These are phyloP conservation scores for Talaromyces thailandensis DNA, from an alignment of 495 filamentous ascomycete species.

Conservation along the genomic window DNA sequence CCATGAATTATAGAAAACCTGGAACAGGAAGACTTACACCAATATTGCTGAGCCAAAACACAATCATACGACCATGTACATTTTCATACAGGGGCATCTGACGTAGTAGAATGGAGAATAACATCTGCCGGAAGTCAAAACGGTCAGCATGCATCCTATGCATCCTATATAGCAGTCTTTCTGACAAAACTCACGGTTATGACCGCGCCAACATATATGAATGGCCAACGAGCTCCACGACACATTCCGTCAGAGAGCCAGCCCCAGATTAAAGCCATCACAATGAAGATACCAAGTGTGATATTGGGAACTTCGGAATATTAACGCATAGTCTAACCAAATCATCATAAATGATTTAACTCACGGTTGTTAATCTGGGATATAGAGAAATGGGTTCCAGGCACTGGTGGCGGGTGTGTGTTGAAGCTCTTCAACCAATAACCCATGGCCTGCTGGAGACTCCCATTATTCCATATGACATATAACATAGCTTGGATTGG, in stretches of 20 bases:
- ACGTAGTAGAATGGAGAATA: conserved; percentile 20
- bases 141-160: background rate
- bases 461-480: conserved; percentile 18
- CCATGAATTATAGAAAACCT: background rate
- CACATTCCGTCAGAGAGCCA: conserved; percentile 26
- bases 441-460: conserved; percentile 14
- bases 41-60: conserved; percentile 18
- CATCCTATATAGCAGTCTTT: background rate
- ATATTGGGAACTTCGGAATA: conserved; percentile 11
- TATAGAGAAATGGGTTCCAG: conserved; percentile 15
- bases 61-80: conserved; percentile 17
- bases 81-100: conserved; percentile 27
- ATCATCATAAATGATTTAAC: background rate
- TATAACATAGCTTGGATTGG: conserved; percentile 11
- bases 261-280: conserved; percentile 22
- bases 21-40: background rate
- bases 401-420: conserved; percentile 14
- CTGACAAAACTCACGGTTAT: conserved; percentile 15
- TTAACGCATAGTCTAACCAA: background rate
- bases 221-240: conserved; percentile 25
- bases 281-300: conserved; percentile 23
- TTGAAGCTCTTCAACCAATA: conserved; percentile 24
- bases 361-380: conserved; percentile 16
- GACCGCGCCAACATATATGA: conserved; percentile 24
- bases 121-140: conserved; percentile 8